These are phyloP conservation scores for Effrenium voratum DNA, from an alignment of 73 alveolate species.

Conservation along the genomic window DNA sequence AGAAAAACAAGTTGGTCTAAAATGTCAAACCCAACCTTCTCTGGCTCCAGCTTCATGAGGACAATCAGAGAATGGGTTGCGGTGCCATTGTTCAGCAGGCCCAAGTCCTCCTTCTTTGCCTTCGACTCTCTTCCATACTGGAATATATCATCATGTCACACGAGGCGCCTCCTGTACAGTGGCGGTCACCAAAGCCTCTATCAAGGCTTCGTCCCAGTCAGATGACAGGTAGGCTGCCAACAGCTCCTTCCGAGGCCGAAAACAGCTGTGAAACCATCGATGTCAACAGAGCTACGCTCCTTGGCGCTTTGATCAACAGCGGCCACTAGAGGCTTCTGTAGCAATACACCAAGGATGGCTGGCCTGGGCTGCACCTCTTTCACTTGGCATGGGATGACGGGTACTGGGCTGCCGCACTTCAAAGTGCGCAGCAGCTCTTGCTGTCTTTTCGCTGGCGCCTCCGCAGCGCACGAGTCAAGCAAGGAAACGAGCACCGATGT, in stretches of 20 bases:
- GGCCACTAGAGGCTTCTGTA: constrained; percentile 59
- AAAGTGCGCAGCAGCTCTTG: constrained; percentile 74
- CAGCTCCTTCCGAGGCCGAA: constrained; percentile 19
- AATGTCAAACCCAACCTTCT: constrained; percentile 25
- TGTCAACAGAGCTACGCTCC: background rate
- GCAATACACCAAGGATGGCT: constrained; percentile 42
- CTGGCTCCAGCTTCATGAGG: constrained; percentile 73
- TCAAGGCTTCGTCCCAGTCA: constrained; percentile 67
- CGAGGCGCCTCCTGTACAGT: constrained; percentile 26
- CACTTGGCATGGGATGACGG: background rate
- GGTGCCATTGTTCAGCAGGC: constrained; percentile 67
- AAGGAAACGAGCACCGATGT: no score
- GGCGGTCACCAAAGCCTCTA: constrained; percentile 37
- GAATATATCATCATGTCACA: background rate
- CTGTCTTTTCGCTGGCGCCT: constrained; percentile 74
- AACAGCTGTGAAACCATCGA: background rate
- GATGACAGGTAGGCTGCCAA: constrained; percentile 51
- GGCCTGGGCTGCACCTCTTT: constrained; percentile 19
- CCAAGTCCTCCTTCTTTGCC: constrained; percentile 64
- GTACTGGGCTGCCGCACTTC: background rate
- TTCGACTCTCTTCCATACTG: background rate
- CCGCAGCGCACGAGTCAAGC: background rate
- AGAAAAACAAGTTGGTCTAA: no score
- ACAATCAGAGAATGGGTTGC: constrained; percentile 49
- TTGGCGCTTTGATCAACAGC: constrained; percentile 78